Conservation (phyloP, 768 basidiomycete genomes). For the Kwoniella dendrophila region DNA sequence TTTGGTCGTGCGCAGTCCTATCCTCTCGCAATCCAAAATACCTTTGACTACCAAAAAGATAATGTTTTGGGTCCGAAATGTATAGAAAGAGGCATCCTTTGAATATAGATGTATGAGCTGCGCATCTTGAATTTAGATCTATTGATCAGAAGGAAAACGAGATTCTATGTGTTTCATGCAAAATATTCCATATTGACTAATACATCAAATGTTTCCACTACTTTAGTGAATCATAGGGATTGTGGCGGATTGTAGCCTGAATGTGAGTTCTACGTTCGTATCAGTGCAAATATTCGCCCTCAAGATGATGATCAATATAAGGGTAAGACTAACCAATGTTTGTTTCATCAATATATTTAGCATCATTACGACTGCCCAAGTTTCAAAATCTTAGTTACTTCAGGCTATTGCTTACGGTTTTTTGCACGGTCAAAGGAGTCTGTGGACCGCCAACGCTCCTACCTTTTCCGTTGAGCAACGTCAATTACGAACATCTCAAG, state of each 20-base stretch:
- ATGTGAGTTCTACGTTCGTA: background rate
- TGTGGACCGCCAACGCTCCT: background rate
- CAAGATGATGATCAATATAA: background rate
- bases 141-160: too few relatives aligned
- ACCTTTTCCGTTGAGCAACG: too few relatives aligned
- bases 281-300: background rate
- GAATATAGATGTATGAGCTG: too few relatives aligned
- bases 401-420: background rate
- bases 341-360: slow-evolving; percentile 3
- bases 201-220: too few relatives aligned
- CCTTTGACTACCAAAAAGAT: background rate
- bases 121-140: too few relatives aligned
- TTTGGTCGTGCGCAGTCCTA: background rate
- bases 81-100: too few relatives aligned
- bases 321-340: background rate
- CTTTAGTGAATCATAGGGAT: too few relatives aligned
- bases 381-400: too few relatives aligned
- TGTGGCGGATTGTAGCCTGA: too few relatives aligned
- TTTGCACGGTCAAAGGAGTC: background rate
- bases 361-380: too few relatives aligned
- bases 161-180: too few relatives aligned
- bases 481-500: slow-evolving; percentile 2
- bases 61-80: background rate
- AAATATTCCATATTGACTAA: too few relatives aligned
- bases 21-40: background rate